These are phyloP conservation scores for Candida stauntonica DNA, from an alignment of 805 yeast genomes.

Conservation along the genomic window DNA sequence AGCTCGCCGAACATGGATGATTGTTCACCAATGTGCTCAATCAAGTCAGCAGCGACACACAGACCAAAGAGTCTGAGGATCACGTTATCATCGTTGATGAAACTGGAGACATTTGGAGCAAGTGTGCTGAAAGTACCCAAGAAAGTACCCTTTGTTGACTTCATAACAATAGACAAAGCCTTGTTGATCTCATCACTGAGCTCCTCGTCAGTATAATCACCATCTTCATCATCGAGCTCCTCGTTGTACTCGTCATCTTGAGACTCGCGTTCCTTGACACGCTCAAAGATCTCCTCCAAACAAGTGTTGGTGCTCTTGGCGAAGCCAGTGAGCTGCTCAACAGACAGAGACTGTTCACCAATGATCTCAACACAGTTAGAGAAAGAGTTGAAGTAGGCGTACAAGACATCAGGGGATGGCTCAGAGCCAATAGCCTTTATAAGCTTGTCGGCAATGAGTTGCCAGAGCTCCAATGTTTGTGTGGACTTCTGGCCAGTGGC, in stretches of 20 bases:
- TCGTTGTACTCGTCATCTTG: slow-evolving; percentile 85
- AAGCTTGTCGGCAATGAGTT: slow-evolving; percentile 60
- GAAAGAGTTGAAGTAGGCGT: slow-evolving; percentile 71
- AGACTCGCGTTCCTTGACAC: slow-evolving; percentile 67
- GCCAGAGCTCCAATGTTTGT: slow-evolving; percentile 68
- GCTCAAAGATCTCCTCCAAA: slow-evolving; percentile 61
- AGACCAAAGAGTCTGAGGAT: slow-evolving; percentile 73
- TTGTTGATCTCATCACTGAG: slow-evolving; percentile 81
- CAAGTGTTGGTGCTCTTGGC: slow-evolving; percentile 57
- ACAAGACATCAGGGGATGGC: slow-evolving; percentile 77
- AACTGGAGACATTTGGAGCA: slow-evolving; percentile 57
- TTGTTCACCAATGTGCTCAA: slow-evolving; percentile 72
- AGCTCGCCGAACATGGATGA: slow-evolving; percentile 60
- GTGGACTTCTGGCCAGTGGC: slow-evolving; percentile 48
- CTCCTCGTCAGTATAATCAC: slow-evolving; percentile 85
- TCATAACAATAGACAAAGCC: slow-evolving; percentile 67
- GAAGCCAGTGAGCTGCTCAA: slow-evolving; percentile 49
- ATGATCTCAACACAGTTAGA: slow-evolving; percentile 61
- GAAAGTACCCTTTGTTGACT: slow-evolving; percentile 52
- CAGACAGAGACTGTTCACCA: slow-evolving; percentile 58
- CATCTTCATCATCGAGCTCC: slow-evolving; percentile 79
- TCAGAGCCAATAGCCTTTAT: slow-evolving; percentile 67
- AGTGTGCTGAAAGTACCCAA: slow-evolving; percentile 60
- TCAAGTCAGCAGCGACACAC: slow-evolving; percentile 72
- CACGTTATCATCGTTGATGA: slow-evolving; percentile 62